These are phyloP conservation scores for Talaromyces sp. DNA, from an alignment of 2,329 filamentous ascomycete species.

Conservation along the genomic window DNA sequence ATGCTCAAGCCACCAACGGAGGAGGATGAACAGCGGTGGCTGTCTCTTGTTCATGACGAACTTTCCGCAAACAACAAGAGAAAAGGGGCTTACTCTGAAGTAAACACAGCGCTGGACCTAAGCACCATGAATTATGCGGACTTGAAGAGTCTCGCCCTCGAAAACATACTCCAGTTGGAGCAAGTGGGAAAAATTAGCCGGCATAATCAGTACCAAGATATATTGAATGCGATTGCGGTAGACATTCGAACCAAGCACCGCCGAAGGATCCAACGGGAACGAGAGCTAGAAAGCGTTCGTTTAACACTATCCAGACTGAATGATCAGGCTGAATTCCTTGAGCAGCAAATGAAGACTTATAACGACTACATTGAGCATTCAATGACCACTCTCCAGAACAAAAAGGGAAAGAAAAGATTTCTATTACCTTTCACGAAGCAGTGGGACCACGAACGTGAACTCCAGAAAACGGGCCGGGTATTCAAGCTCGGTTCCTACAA, in stretches of 20 bases:
- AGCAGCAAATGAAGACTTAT: slow-evolving; percentile 93
- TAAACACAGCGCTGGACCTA: slow-evolving; percentile 77
- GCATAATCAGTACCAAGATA: slow-evolving; percentile 89
- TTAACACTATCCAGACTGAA: slow-evolving; percentile 45
- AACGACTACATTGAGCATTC: slow-evolving; percentile 99
- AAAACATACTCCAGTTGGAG: slow-evolving; percentile 89
- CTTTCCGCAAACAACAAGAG: slow-evolving; percentile 64
- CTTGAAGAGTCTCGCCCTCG: slow-evolving; percentile 84
- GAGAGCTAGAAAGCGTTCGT: slow-evolving; percentile 67
- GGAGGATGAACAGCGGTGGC: slow-evolving; percentile 89
- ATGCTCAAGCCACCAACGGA: slow-evolving; percentile 80
- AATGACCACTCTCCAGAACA: slow-evolving; percentile 93
- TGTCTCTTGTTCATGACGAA: slow-evolving; percentile 73
- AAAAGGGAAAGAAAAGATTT: slow-evolving; percentile 93
- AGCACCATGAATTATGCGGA: slow-evolving; percentile 85
- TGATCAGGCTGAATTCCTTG: slow-evolving; percentile 76
- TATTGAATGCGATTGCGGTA: slow-evolving; percentile 93
- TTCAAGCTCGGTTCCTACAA: slow-evolving; percentile 98
- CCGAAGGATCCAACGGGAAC: slow-evolving; percentile 81
- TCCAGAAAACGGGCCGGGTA: slow-evolving; percentile 84
- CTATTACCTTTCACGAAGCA: slow-evolving; percentile 95
- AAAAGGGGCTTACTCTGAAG: slow-evolving; percentile 82
- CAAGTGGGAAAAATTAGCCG: slow-evolving; percentile 77
- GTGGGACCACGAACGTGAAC: slow-evolving; percentile 96
- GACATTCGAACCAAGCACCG: slow-evolving; percentile 97